Evolutionary conservation across 2,329 filamentous ascomycete species (phyloP).

Genomic region (Tolypocladium paradoxum): DNA sequence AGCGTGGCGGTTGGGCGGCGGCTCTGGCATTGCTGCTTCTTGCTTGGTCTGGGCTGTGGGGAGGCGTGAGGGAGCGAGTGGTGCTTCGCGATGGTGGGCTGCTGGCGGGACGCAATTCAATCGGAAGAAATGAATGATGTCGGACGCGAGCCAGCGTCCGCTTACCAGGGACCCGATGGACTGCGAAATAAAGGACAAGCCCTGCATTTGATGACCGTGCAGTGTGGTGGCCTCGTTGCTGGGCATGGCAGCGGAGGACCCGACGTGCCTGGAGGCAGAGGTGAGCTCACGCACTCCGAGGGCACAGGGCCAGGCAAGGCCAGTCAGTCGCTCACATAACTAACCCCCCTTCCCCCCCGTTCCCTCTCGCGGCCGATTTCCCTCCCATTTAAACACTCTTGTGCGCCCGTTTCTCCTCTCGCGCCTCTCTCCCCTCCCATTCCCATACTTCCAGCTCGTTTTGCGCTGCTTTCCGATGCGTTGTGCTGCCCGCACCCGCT

Average conservation of each 20-base stretch:
- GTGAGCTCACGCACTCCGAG: neutral
- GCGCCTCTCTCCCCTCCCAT: conserved; percentile 1
- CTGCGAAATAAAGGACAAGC: neutral
- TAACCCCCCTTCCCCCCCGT: conserved; percentile 24
- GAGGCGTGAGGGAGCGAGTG: neutral
- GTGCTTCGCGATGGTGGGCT: neutral
- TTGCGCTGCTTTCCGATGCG: neutral
- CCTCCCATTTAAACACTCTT: conserved; percentile 12
- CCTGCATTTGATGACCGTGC: neutral
- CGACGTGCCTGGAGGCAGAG: neutral
- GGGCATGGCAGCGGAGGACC: neutral
- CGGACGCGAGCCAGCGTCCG: too few relatives aligned
- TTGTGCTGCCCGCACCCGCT: neutral
- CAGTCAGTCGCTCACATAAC: conserved; percentile 20
- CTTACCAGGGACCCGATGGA: neutral
- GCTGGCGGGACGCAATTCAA: neutral
- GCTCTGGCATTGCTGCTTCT: neutral
- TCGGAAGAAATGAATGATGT: neutral
- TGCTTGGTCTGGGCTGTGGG: neutral
- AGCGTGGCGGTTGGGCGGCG: neutral
- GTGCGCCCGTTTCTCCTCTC: conserved; percentile 3
- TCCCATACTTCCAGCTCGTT: conserved; percentile 1
- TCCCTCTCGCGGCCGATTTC: conserved; percentile 15
- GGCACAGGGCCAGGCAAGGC: neutral
- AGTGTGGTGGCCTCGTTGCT: neutral